Percentiles rank a stretch among this genome's conserved stretches.
phyloP scores from a whole-genome alignment of 2,329 filamentous ascomycete genomes.

The Xylaria polymorpha region DNA sequence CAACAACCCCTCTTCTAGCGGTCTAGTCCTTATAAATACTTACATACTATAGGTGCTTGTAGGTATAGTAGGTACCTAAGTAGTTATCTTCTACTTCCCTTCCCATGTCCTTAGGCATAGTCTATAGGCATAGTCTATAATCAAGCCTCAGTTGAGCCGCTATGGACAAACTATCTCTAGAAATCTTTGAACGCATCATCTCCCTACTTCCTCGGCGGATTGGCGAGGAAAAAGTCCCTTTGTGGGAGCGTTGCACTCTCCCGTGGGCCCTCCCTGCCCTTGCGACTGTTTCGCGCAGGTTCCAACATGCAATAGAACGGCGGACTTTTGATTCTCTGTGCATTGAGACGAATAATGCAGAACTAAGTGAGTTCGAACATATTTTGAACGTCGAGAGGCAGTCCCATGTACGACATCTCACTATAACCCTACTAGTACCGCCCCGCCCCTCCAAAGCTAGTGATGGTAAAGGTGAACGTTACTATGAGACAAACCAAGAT shows the following conservation, averaged over 20 bases:
- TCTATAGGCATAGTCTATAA: not conserved
- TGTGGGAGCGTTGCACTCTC: too few species aligned
- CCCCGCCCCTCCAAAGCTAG: not conserved
- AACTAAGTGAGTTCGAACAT: not conserved
- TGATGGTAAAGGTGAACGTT: too few species aligned
- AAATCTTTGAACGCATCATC: conserved; percentile 14
- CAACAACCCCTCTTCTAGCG: too few species aligned
- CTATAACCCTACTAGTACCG: not conserved
- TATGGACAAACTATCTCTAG: conserved; percentile 14
- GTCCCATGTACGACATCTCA: not conserved
- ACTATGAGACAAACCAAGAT: not conserved
- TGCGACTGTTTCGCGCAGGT: conserved; percentile 11
- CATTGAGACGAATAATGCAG: not conserved
- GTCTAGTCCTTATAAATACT: too few species aligned
- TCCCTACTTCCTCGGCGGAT: not conserved
- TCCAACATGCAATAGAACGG: conserved; percentile 17
- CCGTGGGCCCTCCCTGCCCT: not conserved
- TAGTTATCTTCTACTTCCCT: too few species aligned
- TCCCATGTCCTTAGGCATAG: not conserved
- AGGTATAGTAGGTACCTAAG: too few species aligned
- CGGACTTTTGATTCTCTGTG: not conserved
- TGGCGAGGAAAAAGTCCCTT: not conserved
- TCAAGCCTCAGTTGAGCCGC: too few species aligned
- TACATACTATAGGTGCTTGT: too few species aligned
- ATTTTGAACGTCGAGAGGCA: not conserved